These are phyloP conservation scores for Prunus mongolica DNA, from an alignment of 306 rosid genomes.

Conservation along the genomic window DNA sequence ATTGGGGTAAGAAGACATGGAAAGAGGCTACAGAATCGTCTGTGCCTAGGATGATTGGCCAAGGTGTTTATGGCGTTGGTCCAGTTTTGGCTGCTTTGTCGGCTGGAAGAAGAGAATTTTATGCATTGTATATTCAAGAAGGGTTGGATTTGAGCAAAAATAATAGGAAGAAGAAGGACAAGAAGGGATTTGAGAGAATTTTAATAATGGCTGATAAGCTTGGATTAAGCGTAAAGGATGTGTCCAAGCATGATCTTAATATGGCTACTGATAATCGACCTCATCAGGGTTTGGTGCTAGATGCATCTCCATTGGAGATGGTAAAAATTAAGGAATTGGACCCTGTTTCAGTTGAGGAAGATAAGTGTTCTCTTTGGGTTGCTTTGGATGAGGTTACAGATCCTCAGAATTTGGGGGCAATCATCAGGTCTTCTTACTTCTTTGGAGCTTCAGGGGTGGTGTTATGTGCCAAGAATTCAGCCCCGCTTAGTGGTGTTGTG, in stretches of 20 bases:
- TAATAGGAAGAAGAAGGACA: conserved; percentile 93
- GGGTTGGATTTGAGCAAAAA: conserved; percentile 81
- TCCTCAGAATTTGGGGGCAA: conserved; percentile 94
- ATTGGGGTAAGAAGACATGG: conserved; percentile 86
- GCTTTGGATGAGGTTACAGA: conserved; percentile 96
- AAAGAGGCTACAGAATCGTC: conserved; percentile 76
- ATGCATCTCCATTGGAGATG: conserved; percentile 91
- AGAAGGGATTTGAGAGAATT: conserved; percentile 84
- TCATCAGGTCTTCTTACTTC: conserved; percentile 81
- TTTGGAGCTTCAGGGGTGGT: conserved; percentile 91
- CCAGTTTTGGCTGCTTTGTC: conserved; percentile 95
- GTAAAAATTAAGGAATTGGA: conserved; percentile 70
- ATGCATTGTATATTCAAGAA: conserved; percentile 76
- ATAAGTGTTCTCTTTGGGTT: conserved; percentile 72
- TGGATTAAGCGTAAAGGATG: conserved; percentile 57
- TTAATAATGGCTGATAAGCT: conserved; percentile 68
- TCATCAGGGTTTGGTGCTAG: conserved; percentile 89
- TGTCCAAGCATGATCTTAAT: conserved; percentile 87
- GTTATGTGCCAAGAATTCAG: conserved; percentile 90
- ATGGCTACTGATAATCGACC: conserved; percentile 94
- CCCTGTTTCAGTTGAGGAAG: conserved; percentile 60
- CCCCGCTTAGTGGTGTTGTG: conserved; percentile 88
- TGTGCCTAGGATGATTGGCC: conserved; percentile 80
- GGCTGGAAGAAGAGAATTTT: conserved; percentile 88
- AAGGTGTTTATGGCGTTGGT: conserved; percentile 90